Conservation (phyloP, 1,284 basidiomycete genomes). For the Gomphus sp. region DNA sequence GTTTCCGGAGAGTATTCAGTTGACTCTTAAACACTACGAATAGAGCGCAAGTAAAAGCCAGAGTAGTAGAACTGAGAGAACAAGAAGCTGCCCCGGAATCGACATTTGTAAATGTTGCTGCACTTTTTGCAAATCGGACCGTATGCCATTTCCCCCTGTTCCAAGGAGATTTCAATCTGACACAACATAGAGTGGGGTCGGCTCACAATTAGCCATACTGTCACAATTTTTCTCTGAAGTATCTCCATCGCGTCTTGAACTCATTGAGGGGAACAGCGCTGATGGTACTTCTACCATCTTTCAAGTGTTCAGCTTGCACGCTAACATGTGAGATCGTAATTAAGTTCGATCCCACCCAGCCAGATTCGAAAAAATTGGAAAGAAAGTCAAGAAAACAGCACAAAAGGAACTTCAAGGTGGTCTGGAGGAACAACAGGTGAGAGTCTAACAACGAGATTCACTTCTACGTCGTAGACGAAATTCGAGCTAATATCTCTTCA, state of each 20-base stretch:
- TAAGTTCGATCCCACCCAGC: conserved; percentile 2
- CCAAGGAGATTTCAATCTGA: not conserved
- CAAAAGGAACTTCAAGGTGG: not conserved
- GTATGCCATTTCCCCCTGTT: not conserved
- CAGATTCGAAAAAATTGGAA: not conserved
- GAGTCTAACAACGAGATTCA: not conserved
- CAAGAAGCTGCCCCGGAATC: not conserved
- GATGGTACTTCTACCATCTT: not conserved
- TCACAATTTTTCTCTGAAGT: not conserved
- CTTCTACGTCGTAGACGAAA: not conserved
- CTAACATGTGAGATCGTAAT: not conserved
- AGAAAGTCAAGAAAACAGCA: conserved; percentile 1
- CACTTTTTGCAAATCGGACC: conserved; percentile 2
- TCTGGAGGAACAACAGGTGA: conserved; percentile 5
- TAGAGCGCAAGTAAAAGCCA: not conserved
- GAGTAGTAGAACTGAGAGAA: not conserved
- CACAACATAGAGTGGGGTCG: not conserved
- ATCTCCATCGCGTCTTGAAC: conserved; percentile 1
- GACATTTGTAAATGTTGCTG: conserved; percentile 1
- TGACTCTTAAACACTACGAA: not conserved
- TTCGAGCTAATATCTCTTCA: not conserved
- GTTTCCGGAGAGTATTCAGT: not conserved
- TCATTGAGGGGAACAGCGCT: conserved; percentile 6
- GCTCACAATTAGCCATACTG: not conserved
- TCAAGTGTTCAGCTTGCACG: not conserved